phyloP scores from a whole-genome alignment of 202 grass and related monocot genomes.

The Schoenoplectus tabernaemontani region DNA sequence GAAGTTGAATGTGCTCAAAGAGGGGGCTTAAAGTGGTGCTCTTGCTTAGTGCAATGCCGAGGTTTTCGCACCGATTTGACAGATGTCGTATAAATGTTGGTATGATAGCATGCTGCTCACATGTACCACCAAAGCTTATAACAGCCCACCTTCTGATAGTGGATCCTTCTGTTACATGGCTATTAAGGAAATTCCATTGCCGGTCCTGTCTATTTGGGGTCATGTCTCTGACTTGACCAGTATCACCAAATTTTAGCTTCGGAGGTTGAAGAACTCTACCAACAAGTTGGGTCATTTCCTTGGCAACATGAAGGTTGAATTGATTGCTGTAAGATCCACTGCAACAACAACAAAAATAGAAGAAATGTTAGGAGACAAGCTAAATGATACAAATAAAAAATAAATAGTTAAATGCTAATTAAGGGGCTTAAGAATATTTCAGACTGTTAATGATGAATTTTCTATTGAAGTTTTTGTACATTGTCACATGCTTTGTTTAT shows the following conservation, averaged over 20 bases:
- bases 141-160: constrained; percentile 77
- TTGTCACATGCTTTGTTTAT: neutral
- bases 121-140: constrained; percentile 90
- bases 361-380: neutral
- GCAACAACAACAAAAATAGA: constrained; percentile 27
- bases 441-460: neutral
- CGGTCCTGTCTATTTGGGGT: constrained; percentile 76
- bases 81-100: constrained; percentile 79
- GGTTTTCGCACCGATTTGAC: constrained; percentile 65
- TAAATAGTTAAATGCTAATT: neutral
- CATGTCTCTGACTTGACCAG: constrained; percentile 69
- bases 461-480: neutral
- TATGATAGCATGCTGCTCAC: constrained; percentile 58
- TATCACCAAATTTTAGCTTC: constrained; percentile 70
- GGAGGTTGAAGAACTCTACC: constrained; percentile 92
- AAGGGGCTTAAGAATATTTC: neutral
- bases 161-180: constrained; percentile 80
- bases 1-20: constrained; percentile 75
- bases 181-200: constrained; percentile 85
- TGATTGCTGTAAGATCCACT: constrained; percentile 63
- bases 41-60: constrained; percentile 77
- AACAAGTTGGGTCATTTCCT: constrained; percentile 85
- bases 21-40: constrained; percentile 53
- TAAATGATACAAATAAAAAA: constrained; percentile 3
- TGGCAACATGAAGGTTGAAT: constrained; percentile 73